A percentile compares a stretch with the other conserved stretches of the same genome.
Conservation (phyloP, 306 rosid species). For the Ceratonia siliqua region DNA sequence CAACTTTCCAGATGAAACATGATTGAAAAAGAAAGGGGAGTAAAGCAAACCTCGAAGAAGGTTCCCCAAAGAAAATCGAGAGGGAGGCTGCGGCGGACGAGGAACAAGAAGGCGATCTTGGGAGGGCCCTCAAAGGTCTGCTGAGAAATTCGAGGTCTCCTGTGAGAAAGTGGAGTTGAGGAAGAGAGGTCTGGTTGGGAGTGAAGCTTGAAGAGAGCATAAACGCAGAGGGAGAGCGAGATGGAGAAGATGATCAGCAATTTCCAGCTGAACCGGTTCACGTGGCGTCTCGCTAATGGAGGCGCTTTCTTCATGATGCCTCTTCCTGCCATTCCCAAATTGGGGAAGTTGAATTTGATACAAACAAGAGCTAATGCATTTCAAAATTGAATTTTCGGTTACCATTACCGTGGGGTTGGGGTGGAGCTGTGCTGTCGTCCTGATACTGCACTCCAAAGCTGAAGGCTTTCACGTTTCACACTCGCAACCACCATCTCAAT, state of each 20-base stretch:
- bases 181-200: conserved; percentile 39
- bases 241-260: conserved; percentile 50
- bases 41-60: conserved; percentile 69
- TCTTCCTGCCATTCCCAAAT: conserved; percentile 39
- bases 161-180: conserved; percentile 19
- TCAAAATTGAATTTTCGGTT: neutral
- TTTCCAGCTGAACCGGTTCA: conserved; percentile 52
- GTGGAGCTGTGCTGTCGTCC: neutral
- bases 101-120: conserved; percentile 85
- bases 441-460: neutral
- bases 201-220: conserved; percentile 57
- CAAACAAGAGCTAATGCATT: neutral
- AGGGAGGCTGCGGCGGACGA: conserved; percentile 76
- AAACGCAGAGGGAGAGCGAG: conserved; percentile 57
- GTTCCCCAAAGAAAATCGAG: conserved; percentile 92
- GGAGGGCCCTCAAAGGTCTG: conserved; percentile 55
- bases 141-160: conserved; percentile 44
- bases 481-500: neutral
- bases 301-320: conserved; percentile 42
- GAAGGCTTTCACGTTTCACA: neutral
- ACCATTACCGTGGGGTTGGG: neutral
- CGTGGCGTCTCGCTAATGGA: conserved; percentile 54
- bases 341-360: conserved; percentile 10
- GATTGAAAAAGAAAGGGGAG: neutral
- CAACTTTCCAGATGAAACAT: neutral